Evolutionary conservation across 805 yeast genomes (phyloP).

Genomic region (Teunomyces kruisii): DNA sequence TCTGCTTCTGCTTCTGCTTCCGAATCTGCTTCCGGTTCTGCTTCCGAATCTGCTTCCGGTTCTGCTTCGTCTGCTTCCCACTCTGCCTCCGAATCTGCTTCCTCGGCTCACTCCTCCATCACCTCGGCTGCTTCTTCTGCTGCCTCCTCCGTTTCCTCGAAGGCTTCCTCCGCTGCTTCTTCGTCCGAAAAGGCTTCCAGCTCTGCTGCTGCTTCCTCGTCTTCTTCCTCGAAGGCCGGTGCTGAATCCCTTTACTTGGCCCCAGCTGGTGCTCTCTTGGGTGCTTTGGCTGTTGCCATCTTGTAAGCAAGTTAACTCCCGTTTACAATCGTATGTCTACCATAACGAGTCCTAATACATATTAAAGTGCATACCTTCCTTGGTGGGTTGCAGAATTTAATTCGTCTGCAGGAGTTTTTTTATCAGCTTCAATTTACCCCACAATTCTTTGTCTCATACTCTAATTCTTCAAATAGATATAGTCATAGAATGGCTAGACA

Average conservation of each 20-base stretch:
- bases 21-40: conserved; percentile 10
- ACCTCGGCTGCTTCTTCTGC: neutral
- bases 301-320: conserved; percentile 15
- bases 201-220: conserved; percentile 14
- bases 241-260: conserved; percentile 9
- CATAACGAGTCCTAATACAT: neutral
- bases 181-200: conserved; percentile 1
- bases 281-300: conserved; percentile 28
- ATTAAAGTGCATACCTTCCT: neutral
- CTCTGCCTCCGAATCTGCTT: neutral
- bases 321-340: neutral
- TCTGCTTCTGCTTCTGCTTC: conserved; percentile 11
- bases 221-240: conserved; percentile 10
- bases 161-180: conserved; percentile 6
- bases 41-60: conserved; percentile 16
- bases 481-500: neutral
- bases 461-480: neutral
- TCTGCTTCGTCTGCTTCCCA: conserved; percentile 6
- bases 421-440: neutral
- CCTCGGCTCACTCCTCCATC: neutral
- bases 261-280: neutral
- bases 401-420: too few relatives aligned
- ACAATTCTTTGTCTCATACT: neutral
- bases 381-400: too few relatives aligned
- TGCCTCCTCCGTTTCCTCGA: neutral